Conservation (phyloP, 2,329 filamentous ascomycete species). For the Calonectria ilicicola region DNA sequence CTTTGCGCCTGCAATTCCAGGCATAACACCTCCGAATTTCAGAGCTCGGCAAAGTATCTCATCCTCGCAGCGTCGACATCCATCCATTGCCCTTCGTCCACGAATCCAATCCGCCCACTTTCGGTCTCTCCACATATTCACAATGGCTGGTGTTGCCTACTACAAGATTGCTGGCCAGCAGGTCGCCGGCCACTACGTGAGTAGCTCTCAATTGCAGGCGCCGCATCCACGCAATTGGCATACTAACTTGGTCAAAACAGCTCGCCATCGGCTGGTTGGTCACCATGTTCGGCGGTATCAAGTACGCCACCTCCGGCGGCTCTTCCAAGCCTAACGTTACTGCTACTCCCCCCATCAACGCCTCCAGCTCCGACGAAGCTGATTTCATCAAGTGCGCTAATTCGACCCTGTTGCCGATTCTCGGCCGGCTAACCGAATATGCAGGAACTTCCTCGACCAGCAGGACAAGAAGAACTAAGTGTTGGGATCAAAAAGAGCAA, state of each 20-base stretch:
- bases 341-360: constrained; percentile 70
- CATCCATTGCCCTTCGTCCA: constrained; percentile 44
- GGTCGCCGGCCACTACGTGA: constrained; percentile 71
- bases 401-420: constrained; percentile 29
- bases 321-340: constrained; percentile 58
- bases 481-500: constrained; percentile 29
- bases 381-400: constrained; percentile 73
- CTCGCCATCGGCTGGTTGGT: constrained; percentile 69
- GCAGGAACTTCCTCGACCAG: constrained; percentile 55
- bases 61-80: constrained; percentile 40
- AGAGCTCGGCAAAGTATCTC: constrained; percentile 46
- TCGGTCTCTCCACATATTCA: constrained; percentile 38
- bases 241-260: constrained; percentile 51
- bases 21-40: constrained; percentile 42
- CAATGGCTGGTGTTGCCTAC: constrained; percentile 54
- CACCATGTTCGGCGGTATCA: constrained; percentile 62
- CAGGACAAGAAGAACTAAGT: constrained; percentile 56
- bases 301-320: constrained; percentile 58
- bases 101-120: constrained; percentile 44
- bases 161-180: constrained; percentile 71
- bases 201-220: constrained; percentile 46
- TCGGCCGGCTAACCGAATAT: constrained; percentile 39
- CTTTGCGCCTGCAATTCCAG: constrained; percentile 50
- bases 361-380: constrained; percentile 71
- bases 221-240: constrained; percentile 14